phyloP scores from a whole-genome alignment of 768 basidiomycete species.

The Coprinopsis strossmayeri region DNA sequence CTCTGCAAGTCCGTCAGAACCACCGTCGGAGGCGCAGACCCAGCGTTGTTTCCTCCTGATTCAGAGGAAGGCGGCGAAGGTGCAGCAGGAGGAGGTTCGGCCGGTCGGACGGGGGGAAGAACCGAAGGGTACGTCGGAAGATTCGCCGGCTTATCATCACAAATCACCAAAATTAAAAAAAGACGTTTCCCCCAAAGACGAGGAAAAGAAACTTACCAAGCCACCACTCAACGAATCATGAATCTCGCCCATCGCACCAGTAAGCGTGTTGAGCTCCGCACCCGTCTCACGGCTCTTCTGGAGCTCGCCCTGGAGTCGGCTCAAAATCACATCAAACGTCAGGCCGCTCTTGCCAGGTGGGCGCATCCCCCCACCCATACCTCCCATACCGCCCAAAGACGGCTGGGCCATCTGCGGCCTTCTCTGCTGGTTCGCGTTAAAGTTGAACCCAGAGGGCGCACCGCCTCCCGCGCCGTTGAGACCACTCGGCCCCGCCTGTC shows the following conservation, averaged over 20 bases:
- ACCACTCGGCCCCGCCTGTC: conserved; percentile 6
- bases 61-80: conserved; percentile 32
- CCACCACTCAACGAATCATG: conserved; percentile 86
- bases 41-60: too few relatives aligned
- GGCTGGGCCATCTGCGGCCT: conserved; percentile 52
- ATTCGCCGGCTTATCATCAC: conserved; percentile 56
- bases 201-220: conserved; percentile 42
- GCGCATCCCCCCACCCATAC: conserved; percentile 67
- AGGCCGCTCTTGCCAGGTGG: conserved; percentile 79
- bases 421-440: conserved; percentile 35
- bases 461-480: background rate
- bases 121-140: conserved; percentile 56
- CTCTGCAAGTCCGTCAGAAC: conserved; percentile 57
- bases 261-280: conserved; percentile 72
- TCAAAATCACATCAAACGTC: conserved; percentile 89
- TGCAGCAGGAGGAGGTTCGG: conserved; percentile 21
- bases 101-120: conserved; percentile 60
- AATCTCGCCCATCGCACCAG: conserved; percentile 81
- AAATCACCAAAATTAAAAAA: background rate
- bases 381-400: conserved; percentile 66
- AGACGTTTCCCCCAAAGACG: background rate
- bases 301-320: conserved; percentile 85
- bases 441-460: conserved; percentile 14
- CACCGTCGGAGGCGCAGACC: conserved; percentile 20
- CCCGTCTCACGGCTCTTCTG: conserved; percentile 94